Conservation (phyloP, 306 rosid species). For the Cicer yamashitae region DNA sequence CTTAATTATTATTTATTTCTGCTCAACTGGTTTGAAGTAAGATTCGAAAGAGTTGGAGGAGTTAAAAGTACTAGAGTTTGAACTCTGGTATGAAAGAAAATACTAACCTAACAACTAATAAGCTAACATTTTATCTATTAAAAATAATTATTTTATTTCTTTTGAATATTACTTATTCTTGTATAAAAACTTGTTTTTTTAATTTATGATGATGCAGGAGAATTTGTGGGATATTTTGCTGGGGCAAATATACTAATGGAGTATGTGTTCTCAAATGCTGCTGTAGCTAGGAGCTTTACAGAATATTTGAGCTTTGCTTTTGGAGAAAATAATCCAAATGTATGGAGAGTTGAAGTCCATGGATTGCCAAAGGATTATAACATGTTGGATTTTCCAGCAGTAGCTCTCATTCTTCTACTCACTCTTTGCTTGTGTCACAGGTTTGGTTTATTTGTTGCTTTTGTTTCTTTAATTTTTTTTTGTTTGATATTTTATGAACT, state of each 20-base stretch:
- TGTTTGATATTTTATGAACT: not conserved
- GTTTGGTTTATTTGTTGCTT: slow-evolving; percentile 47
- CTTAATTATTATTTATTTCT: not conserved
- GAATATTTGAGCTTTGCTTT: slow-evolving; percentile 69
- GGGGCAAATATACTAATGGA: slow-evolving; percentile 95
- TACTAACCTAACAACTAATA: too few relatives aligned
- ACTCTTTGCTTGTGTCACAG: slow-evolving; percentile 89
- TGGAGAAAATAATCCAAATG: slow-evolving; percentile 63
- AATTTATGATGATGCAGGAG: slow-evolving; percentile 62
- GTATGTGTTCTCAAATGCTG: slow-evolving; percentile 95
- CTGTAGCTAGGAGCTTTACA: slow-evolving; percentile 86
- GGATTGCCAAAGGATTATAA: slow-evolving; percentile 67
- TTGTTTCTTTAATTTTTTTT: not conserved
- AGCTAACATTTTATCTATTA: too few relatives aligned
- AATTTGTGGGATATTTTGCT: slow-evolving; percentile 88
- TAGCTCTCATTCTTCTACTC: slow-evolving; percentile 82
- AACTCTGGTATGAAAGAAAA: too few relatives aligned
- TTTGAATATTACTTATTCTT: not conserved
- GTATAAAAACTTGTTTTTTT: not conserved
- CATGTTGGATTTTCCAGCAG: slow-evolving; percentile 92
- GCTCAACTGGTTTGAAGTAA: too few relatives aligned
- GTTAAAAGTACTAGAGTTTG: too few relatives aligned
- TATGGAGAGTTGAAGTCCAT: slow-evolving; percentile 84
- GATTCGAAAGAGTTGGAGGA: too few relatives aligned
- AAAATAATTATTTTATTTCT: not conserved